These are phyloP conservation scores for Magnusiomyces ingens DNA, from an alignment of 1,139 yeast genomes.

Conservation along the genomic window DNA sequence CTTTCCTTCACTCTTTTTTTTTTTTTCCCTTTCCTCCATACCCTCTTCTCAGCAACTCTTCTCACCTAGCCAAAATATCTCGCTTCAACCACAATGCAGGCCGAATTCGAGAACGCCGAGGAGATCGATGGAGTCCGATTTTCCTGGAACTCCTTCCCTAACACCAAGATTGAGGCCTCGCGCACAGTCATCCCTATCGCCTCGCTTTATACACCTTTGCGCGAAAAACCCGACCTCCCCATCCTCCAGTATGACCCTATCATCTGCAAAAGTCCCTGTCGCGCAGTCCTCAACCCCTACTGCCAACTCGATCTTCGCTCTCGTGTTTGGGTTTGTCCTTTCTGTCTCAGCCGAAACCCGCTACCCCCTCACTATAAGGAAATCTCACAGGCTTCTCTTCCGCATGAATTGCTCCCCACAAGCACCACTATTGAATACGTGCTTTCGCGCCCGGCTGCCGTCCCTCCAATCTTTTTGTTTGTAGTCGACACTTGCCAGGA, in stretches of 20 bases:
- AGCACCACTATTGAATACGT: constrained; percentile 91
- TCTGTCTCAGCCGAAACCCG: constrained; percentile 77
- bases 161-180: constrained; percentile 82
- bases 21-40: no score
- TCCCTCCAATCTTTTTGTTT: constrained; percentile 88
- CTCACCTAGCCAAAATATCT: background rate
- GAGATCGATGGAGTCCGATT: constrained; percentile 85
- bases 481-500: constrained; percentile 94
- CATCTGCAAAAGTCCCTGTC: constrained; percentile 76
- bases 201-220: constrained; percentile 86
- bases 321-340: constrained; percentile 85
- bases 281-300: constrained; percentile 83
- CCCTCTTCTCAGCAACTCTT: no score
- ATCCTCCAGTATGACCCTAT: constrained; percentile 87
- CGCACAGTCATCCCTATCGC: constrained; percentile 94
- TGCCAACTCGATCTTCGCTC: constrained; percentile 71
- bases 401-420: constrained; percentile 71
- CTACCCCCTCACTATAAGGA: constrained; percentile 88
- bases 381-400: constrained; percentile 74
- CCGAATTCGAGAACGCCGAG: constrained; percentile 78
- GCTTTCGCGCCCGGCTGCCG: constrained; percentile 77
- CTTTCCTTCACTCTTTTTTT: no score
- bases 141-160: constrained; percentile 88
- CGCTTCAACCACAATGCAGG: constrained; percentile 1
- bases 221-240: constrained; percentile 70